A percentile compares a stretch with the other conserved stretches of the same genome.
phyloP scores from a whole-genome alignment of 2,329 filamentous ascomycete genomes.

The Cladosporium colombiae region DNA sequence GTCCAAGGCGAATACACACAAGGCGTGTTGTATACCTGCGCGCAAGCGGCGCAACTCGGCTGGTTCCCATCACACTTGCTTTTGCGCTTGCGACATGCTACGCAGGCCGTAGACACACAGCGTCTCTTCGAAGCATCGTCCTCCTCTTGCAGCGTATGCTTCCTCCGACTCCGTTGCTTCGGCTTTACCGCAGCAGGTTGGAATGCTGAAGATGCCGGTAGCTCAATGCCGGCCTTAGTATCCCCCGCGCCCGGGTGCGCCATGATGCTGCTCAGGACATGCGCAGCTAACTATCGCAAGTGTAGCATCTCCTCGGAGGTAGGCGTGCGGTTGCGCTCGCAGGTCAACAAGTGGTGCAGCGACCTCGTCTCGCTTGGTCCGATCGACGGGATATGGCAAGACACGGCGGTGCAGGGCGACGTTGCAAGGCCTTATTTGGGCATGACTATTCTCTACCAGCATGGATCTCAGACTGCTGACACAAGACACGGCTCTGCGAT shows the following conservation, averaged over 20 bases:
- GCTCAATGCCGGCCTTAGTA: background rate
- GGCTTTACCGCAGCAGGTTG: slow-evolving; percentile 23
- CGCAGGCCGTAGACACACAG: slow-evolving; percentile 41
- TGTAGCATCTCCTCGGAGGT: slow-evolving; percentile 18
- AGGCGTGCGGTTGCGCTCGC: background rate
- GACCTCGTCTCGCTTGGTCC: background rate
- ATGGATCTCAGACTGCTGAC: background rate
- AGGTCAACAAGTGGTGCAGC: background rate
- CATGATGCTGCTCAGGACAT: slow-evolving; percentile 10
- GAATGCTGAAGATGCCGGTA: background rate
- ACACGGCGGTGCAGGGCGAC: background rate
- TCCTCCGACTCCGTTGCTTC: slow-evolving; percentile 28
- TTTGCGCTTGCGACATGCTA: slow-evolving; percentile 40
- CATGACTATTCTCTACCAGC: background rate
- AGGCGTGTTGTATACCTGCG: slow-evolving; percentile 85
- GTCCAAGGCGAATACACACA: slow-evolving; percentile 96
- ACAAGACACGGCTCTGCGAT: background rate
- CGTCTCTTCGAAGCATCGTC: slow-evolving; percentile 47
- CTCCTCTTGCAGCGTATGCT: slow-evolving; percentile 29
- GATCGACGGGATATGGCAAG: background rate
- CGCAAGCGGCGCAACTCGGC: slow-evolving; percentile 92
- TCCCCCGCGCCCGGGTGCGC: slow-evolving; percentile 12
- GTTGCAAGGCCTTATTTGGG: slow-evolving; percentile 1
- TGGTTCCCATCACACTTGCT: slow-evolving; percentile 79
- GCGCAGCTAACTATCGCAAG: background rate